A percentile compares a stretch with the other conserved stretches of the same genome.
These are phyloP conservation scores for Fomitopsis palustris DNA, from an alignment of 1,284 basidiomycete species.

Conservation along the genomic window DNA sequence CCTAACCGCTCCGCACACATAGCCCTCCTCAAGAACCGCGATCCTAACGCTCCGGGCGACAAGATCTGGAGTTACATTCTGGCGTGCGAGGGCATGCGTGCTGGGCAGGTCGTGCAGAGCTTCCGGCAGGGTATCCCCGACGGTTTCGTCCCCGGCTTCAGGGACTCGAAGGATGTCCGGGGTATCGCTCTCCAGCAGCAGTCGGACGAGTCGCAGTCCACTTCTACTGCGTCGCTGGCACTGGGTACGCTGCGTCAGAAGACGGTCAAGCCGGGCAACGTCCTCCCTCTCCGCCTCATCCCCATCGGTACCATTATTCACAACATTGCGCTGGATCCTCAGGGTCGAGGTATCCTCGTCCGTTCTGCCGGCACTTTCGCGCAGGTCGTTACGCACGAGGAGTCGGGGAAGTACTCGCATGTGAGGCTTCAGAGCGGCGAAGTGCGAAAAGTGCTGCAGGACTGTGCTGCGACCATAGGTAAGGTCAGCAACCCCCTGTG, in stretches of 20 bases:
- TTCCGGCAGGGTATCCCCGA: constrained; percentile 82
- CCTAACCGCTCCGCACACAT: constrained; percentile 94
- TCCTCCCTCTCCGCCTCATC: constrained; percentile 88
- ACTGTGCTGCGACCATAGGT: constrained; percentile 89
- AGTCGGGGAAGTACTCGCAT: constrained; percentile 70
- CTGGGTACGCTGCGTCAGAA: constrained; percentile 84
- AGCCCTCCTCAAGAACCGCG: constrained; percentile 73
- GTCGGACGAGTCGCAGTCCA: constrained; percentile 25
- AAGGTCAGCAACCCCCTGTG: constrained; percentile 91
- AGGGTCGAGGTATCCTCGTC: constrained; percentile 80
- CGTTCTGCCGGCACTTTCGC: constrained; percentile 89
- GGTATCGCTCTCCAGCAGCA: constrained; percentile 46
- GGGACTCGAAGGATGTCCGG: constrained; percentile 37
- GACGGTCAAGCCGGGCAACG: constrained; percentile 91
- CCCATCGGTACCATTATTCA: constrained; percentile 92
- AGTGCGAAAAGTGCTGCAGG: constrained; percentile 80
- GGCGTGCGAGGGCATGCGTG: constrained; percentile 85
- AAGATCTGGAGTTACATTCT: constrained; percentile 84
- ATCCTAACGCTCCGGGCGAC: constrained; percentile 41
- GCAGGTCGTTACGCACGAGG: constrained; percentile 77
- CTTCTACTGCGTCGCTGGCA: constrained; percentile 63
- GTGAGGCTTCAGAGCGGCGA: constrained; percentile 92
- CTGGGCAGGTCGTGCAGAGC: constrained; percentile 87
- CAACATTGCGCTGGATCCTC: constrained; percentile 75
- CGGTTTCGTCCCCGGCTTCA: constrained; percentile 68